phyloP scores from a whole-genome alignment of 208 protist species.

The Trypanosoma scelopori region DNA sequence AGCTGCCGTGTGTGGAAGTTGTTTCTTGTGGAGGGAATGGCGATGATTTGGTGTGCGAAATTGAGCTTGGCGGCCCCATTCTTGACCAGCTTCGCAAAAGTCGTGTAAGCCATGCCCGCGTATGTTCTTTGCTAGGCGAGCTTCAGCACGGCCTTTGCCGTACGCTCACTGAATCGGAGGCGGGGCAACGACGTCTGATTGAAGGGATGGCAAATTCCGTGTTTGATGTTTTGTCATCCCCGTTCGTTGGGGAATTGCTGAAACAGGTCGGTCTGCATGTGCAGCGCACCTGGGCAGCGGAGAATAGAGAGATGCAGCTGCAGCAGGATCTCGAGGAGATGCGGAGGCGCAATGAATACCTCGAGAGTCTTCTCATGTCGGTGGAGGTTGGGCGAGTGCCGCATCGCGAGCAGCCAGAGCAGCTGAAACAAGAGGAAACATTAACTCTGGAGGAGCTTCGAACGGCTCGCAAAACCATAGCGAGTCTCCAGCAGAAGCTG shows the following conservation, averaged over 20 bases:
- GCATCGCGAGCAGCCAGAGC: not conserved
- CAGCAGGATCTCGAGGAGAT: slow-evolving; percentile 6
- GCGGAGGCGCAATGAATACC: slow-evolving; percentile 1
- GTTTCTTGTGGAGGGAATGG: not conserved
- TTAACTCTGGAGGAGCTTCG: not conserved
- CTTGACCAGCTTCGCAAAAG: slow-evolving; percentile 1
- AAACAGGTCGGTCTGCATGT: not conserved
- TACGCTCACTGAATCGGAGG: slow-evolving; percentile 2
- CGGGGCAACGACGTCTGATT: slow-evolving; percentile 3
- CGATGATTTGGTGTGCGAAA: not conserved
- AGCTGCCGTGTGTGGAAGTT: not conserved
- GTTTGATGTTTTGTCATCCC: not conserved
- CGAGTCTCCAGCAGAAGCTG: not conserved
- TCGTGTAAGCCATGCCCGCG: not conserved
- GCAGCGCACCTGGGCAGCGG: not conserved
- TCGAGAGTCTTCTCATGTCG: not conserved
- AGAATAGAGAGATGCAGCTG: slow-evolving; percentile 1
- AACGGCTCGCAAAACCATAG: not conserved
- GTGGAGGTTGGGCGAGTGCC: not conserved
- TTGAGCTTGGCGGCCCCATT: slow-evolving; percentile 11
- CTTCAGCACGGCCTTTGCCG: not conserved
- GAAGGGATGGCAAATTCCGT: not conserved
- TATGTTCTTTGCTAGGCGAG: not conserved
- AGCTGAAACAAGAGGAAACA: not conserved
- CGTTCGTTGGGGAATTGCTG: not conserved